Percentiles rank a stretch among this genome's conserved stretches.
Evolutionary conservation across 495 filamentous ascomycete genomes (phyloP).

Genomic region (Emericellopsis terricola): DNA sequence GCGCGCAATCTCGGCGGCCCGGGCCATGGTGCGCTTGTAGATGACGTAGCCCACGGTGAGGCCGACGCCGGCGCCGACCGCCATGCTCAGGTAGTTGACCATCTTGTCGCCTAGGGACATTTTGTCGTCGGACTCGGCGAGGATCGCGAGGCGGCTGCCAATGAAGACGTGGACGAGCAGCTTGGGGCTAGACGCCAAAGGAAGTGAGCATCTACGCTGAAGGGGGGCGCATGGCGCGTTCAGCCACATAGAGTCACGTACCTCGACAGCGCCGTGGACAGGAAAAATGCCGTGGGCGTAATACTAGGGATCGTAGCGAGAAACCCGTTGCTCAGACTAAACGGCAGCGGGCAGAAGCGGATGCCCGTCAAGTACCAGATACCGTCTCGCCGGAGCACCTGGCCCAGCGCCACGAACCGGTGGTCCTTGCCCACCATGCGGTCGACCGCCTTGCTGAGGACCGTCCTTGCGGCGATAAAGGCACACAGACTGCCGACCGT

Average conservation of each 20-base stretch:
- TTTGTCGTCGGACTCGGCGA: constrained; percentile 44
- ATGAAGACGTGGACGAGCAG: constrained; percentile 87
- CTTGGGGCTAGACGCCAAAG: constrained; percentile 39
- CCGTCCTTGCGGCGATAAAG: constrained; percentile 60
- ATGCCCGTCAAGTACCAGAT: constrained; percentile 85
- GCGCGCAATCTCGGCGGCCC: constrained; percentile 69
- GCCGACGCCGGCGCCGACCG: constrained; percentile 49
- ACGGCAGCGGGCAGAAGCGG: constrained; percentile 82
- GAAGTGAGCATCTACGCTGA: not conserved
- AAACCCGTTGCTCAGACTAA: constrained; percentile 84
- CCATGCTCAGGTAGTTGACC: constrained; percentile 69
- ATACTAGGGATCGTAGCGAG: constrained; percentile 87
- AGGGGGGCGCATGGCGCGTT: not conserved
- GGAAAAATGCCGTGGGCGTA: constrained; percentile 49
- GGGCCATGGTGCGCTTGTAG: constrained; percentile 67
- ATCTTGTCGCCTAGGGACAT: constrained; percentile 49
- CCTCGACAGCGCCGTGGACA: constrained; percentile 55
- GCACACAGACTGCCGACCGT: constrained; percentile 50
- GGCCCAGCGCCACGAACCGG: constrained; percentile 43
- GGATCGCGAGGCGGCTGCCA: constrained; percentile 50
- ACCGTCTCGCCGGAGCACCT: constrained; percentile 60
- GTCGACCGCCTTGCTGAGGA: constrained; percentile 62
- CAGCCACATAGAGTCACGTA: too few species aligned
- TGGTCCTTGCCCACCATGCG: constrained; percentile 65
- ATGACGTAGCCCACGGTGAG: constrained; percentile 66